These are phyloP conservation scores for Nicotiana otophora DNA, from an alignment of 257 asterid genomes.

Conservation along the genomic window DNA sequence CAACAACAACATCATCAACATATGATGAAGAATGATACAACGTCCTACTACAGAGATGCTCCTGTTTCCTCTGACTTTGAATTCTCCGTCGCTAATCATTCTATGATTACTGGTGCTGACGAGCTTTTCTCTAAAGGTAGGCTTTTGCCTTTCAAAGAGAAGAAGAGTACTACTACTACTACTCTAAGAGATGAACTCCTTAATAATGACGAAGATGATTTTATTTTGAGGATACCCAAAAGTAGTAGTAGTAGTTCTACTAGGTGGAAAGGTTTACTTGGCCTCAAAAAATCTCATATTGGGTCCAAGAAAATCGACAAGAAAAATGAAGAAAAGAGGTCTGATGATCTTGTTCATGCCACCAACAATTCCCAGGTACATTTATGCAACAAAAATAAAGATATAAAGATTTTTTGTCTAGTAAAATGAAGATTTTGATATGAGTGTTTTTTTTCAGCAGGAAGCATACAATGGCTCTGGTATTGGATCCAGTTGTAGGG, in stretches of 20 bases:
- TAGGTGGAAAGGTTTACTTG: conserved; percentile 77
- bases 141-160: conserved; percentile 59
- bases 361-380: conserved; percentile 30
- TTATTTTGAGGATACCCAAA: conserved; percentile 60
- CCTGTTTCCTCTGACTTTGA: conserved; percentile 90
- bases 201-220: conserved; percentile 15
- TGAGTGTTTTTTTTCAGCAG: background rate
- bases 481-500: conserved; percentile 8
- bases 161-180: conserved; percentile 13
- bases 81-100: conserved; percentile 61
- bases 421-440: background rate
- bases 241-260: conserved; percentile 45
- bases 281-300: conserved; percentile 62
- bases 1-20: conserved; percentile 15
- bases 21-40: conserved; percentile 4
- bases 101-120: conserved; percentile 74
- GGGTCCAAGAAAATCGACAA: conserved; percentile 67
- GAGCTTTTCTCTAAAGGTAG: conserved; percentile 75
- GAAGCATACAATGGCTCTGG: background rate
- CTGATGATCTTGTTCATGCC: conserved; percentile 25
- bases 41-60: conserved; percentile 44
- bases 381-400: background rate
- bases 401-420: background rate
- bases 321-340: conserved; percentile 27
- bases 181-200: conserved; percentile 72